Evolutionary conservation across 2,329 filamentous ascomycete species (phyloP), one percentile per base, ranked within the genome.

Genomic region (Teratosphaeria pseudoeucalypti): DNA sequence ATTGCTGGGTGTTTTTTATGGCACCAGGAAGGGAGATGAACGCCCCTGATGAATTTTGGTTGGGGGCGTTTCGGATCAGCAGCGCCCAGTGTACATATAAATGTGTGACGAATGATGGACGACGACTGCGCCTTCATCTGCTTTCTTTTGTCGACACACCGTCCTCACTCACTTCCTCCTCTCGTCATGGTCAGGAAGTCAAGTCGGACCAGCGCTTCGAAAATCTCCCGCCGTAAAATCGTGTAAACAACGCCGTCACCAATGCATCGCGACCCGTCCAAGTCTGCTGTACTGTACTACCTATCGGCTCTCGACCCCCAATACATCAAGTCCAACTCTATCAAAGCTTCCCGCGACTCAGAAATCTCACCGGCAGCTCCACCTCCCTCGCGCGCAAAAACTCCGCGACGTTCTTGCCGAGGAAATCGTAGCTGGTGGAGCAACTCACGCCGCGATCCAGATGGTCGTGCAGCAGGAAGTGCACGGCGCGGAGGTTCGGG

Each of bases 341-440:
- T n/a, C 43, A 49, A 49, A 72, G 49, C 58, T 64, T 70, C 2
- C 70, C 70, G 32, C 69, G 59, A 47, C 63, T 65, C 63, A 72
- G 58, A 59, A 71, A 72, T 58, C 62, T 68, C 2, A 62, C 60
- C 2, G 70, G 70, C 43, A 72, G 27, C 56, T 71, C 68, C 7
- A 72, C 70, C 60, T 66, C 58, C 49, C 63, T 67, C 49, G 64
- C 59, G 16, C 70, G 60, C 55, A 72, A 19, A 52, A 65, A 72
- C 62, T 72, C 70, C 2, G 68, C 70, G 14, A 70, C 67, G 62
- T 72, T 71, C 65, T 72, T 72, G 4, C 69, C 70, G 43, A 72
- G 57, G 19, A 69, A 67, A 55, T 72, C 70, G 54, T 68, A 68
- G 9, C 65, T 62, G n/a, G 63, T 64, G 29, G 68, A 68, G 55